phyloP scores from a whole-genome alignment of 306 rosid genomes.

The Arachis stenosperma region DNA sequence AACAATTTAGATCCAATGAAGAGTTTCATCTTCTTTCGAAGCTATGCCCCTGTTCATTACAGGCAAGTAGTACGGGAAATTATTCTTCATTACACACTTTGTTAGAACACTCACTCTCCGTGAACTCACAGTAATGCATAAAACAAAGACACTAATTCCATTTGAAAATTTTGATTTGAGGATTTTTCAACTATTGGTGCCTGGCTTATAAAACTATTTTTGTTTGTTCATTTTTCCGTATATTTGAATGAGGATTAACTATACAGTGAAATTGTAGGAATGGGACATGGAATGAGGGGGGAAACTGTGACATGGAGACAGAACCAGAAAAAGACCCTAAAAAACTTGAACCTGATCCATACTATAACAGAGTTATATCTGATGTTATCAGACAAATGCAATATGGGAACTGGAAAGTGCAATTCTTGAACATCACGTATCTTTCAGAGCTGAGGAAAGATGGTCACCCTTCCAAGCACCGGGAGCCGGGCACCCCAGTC shows the following conservation, averaged over 20 bases:
- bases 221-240: not conserved
- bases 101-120: too few relatives aligned
- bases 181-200: not conserved
- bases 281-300: slow-evolving; percentile 84
- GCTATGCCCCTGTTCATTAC: slow-evolving; percentile 82
- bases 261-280: slow-evolving; percentile 60
- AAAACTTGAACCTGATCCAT: slow-evolving; percentile 63
- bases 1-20: slow-evolving; percentile 51
- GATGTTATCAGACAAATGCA: slow-evolving; percentile 67
- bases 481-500: slow-evolving; percentile 79
- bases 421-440: slow-evolving; percentile 82
- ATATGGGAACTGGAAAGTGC: slow-evolving; percentile 55
- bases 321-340: slow-evolving; percentile 63
- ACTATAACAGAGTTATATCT: slow-evolving; percentile 58
- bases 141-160: not conserved
- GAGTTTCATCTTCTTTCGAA: slow-evolving; percentile 70
- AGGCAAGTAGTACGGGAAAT: slow-evolving; percentile 52
- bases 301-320: slow-evolving; percentile 54
- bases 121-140: not conserved
- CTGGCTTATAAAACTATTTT: not conserved
- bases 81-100: not conserved
- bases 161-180: not conserved
- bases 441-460: slow-evolving; percentile 81
- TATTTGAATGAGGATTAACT: slow-evolving; percentile 29
- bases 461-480: slow-evolving; percentile 89